phyloP scores from a whole-genome alignment of 2,329 filamentous ascomycete species.

The Penicillium sp. region DNA sequence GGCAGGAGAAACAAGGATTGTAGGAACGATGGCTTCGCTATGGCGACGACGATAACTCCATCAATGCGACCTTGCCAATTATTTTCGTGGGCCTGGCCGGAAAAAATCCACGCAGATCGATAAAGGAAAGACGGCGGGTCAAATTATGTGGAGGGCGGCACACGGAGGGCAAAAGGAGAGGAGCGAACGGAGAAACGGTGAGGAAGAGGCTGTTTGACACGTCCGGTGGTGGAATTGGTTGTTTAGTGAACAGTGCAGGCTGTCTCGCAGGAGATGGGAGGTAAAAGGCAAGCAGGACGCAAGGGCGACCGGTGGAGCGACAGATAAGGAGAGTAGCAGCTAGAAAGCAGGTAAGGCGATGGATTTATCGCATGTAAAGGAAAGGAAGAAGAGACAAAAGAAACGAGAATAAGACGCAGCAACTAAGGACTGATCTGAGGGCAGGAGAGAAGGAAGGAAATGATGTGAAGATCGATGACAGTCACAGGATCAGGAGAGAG shows the following conservation, averaged over 20 bases:
- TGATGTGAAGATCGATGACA: background rate
- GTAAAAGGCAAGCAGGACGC: conserved; percentile 19
- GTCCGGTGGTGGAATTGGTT: background rate
- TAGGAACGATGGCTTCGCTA: conserved; percentile 11
- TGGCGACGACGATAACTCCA: conserved; percentile 18
- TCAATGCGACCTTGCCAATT: conserved; percentile 19
- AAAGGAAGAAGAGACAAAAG: conserved; percentile 11
- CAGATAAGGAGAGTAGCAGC: conserved; percentile 11
- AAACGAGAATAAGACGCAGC: conserved; percentile 1
- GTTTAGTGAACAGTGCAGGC: background rate
- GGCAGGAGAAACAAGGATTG: conserved; percentile 6
- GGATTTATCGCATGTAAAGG: background rate
- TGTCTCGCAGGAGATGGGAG: conserved; percentile 8
- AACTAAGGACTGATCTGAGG: background rate
- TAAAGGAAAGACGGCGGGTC: conserved; percentile 2
- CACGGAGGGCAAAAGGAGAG: conserved; percentile 8
- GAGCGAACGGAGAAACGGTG: conserved; percentile 16
- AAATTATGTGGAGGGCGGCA: background rate
- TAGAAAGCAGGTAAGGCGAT: background rate
- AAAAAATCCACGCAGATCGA: background rate
- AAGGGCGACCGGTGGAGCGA: conserved; percentile 25
- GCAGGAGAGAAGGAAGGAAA: background rate
- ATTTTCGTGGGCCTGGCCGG: background rate
- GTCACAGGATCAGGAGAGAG: background rate
- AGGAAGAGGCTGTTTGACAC: conserved; percentile 8